A percentile compares a stretch with the other conserved stretches of the same genome.
Conservation (phyloP, 164 flowering plant genomes). For the Annona cherimola region DNA sequence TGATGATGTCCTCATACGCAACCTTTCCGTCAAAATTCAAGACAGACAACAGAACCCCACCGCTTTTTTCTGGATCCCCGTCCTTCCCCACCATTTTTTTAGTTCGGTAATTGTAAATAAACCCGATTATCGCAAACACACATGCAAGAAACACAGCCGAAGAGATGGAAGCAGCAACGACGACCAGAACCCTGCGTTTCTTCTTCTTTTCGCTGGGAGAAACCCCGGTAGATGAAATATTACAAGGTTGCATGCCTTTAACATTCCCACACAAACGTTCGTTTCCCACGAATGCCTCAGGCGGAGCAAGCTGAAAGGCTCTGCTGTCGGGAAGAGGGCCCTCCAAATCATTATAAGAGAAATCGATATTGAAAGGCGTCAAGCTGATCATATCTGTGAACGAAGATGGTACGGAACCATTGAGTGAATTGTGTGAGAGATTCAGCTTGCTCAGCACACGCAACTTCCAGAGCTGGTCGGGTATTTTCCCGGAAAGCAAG, state of each 20-base stretch:
- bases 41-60: too few species aligned
- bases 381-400: slow-evolving; percentile 10
- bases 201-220: too few species aligned
- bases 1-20: too few species aligned
- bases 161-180: too few species aligned
- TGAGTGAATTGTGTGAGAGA: slow-evolving; percentile 18
- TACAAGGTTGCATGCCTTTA: not conserved
- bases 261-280: slow-evolving; percentile 1
- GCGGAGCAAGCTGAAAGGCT: not conserved
- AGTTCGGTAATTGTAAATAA: too few species aligned
- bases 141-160: too few species aligned
- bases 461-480: slow-evolving; percentile 5
- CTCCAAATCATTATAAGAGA: slow-evolving; percentile 2
- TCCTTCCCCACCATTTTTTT: too few species aligned
- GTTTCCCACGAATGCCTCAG: not conserved
- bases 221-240: not conserved
- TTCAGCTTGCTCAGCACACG: slow-evolving; percentile 4
- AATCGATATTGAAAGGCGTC: not conserved
- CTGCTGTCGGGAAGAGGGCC: slow-evolving; percentile 1
- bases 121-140: too few species aligned
- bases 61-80: too few species aligned
- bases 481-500: not conserved
- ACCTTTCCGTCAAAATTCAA: not conserved
- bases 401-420: slow-evolving; percentile 15
- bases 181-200: too few species aligned